Percentiles rank a stretch among this genome's conserved stretches.
Conservation (phyloP, 2,329 filamentous ascomycete genomes). For the Aspergillus felis region DNA sequence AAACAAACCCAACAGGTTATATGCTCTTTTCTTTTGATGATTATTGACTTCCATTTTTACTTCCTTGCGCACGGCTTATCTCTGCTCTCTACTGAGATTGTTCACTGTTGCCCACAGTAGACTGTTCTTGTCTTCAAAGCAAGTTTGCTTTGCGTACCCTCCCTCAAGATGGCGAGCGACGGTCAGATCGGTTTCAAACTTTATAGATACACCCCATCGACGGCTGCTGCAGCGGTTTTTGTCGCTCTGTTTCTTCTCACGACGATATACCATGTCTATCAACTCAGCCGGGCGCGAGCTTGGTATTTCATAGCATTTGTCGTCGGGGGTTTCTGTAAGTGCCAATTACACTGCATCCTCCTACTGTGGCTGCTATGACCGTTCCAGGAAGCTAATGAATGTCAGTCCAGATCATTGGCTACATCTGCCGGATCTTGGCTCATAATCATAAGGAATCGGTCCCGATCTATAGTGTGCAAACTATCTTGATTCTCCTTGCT, state of each 20-base stretch:
- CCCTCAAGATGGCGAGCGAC: neutral
- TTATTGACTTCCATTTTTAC: neutral
- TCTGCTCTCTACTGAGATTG: neutral
- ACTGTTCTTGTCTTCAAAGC: too few species aligned
- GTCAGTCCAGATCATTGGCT: constrained; percentile 44
- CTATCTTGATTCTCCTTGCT: constrained; percentile 33
- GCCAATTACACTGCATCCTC: neutral
- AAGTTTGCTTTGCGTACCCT: neutral
- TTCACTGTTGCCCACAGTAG: too few species aligned
- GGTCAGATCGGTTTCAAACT: neutral
- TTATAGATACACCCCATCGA: constrained; percentile 13
- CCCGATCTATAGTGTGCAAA: constrained; percentile 31
- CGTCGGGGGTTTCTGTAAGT: constrained; percentile 23
- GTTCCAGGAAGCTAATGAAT: neutral
- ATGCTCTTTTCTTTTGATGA: neutral
- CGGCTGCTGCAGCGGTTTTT: constrained; percentile 8
- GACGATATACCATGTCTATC: constrained; percentile 6
- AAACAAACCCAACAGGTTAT: neutral
- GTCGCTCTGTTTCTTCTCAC: constrained; percentile 25
- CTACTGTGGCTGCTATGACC: neutral
- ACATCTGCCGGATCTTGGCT: constrained; percentile 23
- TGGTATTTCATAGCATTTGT: constrained; percentile 38
- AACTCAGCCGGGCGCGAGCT: constrained; percentile 10
- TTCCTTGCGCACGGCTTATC: neutral
- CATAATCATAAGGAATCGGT: constrained; percentile 22